Conservation (phyloP, 331 rosid species). For the Rosa hybrid region DNA sequence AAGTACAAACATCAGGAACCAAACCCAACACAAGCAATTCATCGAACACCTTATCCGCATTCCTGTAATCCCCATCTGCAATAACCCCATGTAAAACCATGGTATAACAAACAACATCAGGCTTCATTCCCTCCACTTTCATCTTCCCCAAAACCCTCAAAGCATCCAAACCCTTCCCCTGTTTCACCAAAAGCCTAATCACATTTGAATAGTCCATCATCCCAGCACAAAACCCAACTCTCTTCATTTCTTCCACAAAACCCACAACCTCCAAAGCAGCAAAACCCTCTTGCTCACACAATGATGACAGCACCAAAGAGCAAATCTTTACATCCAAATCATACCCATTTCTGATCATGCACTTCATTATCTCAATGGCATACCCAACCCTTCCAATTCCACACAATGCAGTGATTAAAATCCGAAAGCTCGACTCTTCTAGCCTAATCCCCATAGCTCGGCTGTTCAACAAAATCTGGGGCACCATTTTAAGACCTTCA, state of each 20-base stretch:
- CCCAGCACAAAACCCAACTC: slow-evolving; percentile 59
- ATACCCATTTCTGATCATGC: slow-evolving; percentile 62
- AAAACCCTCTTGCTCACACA: slow-evolving; percentile 44
- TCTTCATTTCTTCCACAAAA: slow-evolving; percentile 56
- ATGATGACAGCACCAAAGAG: slow-evolving; percentile 57
- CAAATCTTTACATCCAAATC: slow-evolving; percentile 48
- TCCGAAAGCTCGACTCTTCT: slow-evolving; percentile 64
- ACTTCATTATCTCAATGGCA: slow-evolving; percentile 56
- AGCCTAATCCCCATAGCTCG: slow-evolving; percentile 57
- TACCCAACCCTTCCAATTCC: slow-evolving; percentile 51
- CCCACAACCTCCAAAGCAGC: slow-evolving; percentile 42
- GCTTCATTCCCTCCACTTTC: slow-evolving; percentile 64
- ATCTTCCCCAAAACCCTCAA: slow-evolving; percentile 49
- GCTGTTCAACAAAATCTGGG: slow-evolving; percentile 59
- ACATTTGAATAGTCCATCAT: slow-evolving; percentile 58
- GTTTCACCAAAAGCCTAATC: slow-evolving; percentile 59
- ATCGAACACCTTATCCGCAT: slow-evolving; percentile 66
- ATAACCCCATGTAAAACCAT: slow-evolving; percentile 62
- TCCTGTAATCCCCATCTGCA: slow-evolving; percentile 43
- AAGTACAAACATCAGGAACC: slow-evolving; percentile 66
- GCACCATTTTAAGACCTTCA: slow-evolving; percentile 57
- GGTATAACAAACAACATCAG: slow-evolving; percentile 73
- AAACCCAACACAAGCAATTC: slow-evolving; percentile 75
- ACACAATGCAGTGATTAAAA: slow-evolving; percentile 58
- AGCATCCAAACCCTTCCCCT: slow-evolving; percentile 56